Base-by-base conservation (phyloP, 1,139 yeast genomes). In the Blastobotrys apis region DNA sequence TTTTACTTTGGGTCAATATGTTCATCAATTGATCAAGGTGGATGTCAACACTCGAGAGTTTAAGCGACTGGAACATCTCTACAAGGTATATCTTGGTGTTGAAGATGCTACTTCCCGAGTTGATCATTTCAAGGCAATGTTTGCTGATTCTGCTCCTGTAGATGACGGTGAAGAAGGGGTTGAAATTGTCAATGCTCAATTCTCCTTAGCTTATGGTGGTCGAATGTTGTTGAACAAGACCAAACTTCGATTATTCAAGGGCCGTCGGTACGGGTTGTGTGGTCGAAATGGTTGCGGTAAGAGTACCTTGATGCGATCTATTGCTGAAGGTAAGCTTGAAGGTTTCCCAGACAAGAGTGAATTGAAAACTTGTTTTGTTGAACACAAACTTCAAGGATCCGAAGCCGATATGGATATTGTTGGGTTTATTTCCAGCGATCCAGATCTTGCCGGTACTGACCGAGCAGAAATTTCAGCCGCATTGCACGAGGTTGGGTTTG, bases 271-370 rank as follows among this genome's bases (percentile, higher is more conserved):
- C 63, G 98, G 98, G 72, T 77, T 92, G 53, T 88, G 97, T 74
- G 98, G 98, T 61, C 80, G 97, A 69, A 92, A 92, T 66, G 98
- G 98, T 77, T 97, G 97, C 48, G 98, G 98, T 72, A 92, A 92
- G 68, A 87, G 97, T 15, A 92, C 98, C 16, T 74, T 92, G 60
- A 90, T 92, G 97, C 79, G 98, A 68, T 85, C 98, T 31, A 92
- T 92, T 60, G 87, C 96, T 46, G 87, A 87, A 63, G 98, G 97
- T 48, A 96, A 92, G 71, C 77, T 92, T 54, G 98, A 92, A 69
- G 98, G 98, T 4, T 92, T 92, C 80, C 98, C 98, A 33, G 82
- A 87, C 54, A 82, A 88, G 58, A 81, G 85, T 47, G 84, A 84
- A 60, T 73, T 92, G 55, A 82, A 84, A 65, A 92, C 97, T 29